Evolutionary conservation across 140 eudicot genomes (phyloP).

Genomic region (Flaveria floridana): DNA sequence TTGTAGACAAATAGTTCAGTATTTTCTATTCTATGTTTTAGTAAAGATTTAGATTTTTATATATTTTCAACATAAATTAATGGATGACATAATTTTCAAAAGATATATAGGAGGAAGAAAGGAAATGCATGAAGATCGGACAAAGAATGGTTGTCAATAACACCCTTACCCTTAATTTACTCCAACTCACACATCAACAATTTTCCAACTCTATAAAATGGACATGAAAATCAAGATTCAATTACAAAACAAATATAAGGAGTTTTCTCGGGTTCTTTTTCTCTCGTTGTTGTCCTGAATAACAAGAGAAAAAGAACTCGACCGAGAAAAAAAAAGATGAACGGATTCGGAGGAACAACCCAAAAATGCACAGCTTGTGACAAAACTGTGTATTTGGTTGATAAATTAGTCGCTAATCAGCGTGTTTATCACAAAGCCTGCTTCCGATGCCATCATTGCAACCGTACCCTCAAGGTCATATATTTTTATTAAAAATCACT

Average conservation of each 20-base stretch:
- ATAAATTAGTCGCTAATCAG: slow-evolving; percentile 52
- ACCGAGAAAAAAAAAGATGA: slow-evolving; percentile 16
- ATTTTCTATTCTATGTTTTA: background rate
- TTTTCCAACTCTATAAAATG: slow-evolving; percentile 17
- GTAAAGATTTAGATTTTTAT: background rate
- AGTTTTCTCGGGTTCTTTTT: slow-evolving; percentile 31
- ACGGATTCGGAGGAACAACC: slow-evolving; percentile 45
- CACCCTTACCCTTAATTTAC: slow-evolving; percentile 17
- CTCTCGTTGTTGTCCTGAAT: slow-evolving; percentile 27
- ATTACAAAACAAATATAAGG: slow-evolving; percentile 21
- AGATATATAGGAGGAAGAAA: background rate
- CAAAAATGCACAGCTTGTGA: slow-evolving; percentile 56
- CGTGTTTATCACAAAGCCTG: slow-evolving; percentile 65
- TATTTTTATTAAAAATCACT: too few species aligned
- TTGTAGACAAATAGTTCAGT: too few species aligned
- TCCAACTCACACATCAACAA: slow-evolving; percentile 30
- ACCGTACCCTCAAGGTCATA: slow-evolving; percentile 59
- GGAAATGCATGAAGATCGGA: slow-evolving; percentile 33
- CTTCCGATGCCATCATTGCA: slow-evolving; percentile 77
- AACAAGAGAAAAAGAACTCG: slow-evolving; percentile 37
- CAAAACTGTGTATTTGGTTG: slow-evolving; percentile 64
- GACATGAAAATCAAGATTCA: background rate
- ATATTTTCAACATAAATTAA: background rate
- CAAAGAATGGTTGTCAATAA: background rate
- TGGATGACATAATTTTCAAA: background rate